Conservation (phyloP, 768 basidiomycete species). For the Leccinum boreale region DNA sequence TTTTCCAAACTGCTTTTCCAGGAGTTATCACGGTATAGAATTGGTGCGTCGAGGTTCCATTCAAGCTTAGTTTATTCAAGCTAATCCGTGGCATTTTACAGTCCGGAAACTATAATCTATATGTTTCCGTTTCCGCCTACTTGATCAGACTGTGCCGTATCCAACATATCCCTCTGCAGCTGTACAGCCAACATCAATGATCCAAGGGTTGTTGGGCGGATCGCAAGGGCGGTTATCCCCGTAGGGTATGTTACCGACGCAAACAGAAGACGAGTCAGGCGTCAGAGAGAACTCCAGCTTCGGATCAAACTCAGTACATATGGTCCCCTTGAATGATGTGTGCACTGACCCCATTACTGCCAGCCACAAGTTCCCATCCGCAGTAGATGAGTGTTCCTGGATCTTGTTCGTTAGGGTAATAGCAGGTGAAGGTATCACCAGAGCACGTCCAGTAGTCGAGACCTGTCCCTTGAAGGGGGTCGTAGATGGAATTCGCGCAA, state of each 20-base stretch:
- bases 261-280: slow-evolving; percentile 2
- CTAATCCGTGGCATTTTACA: no score
- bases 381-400: slow-evolving; percentile 10
- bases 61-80: no score
- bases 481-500: slow-evolving; percentile 3
- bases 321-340: background rate
- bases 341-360: background rate
- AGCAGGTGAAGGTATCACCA: slow-evolving; percentile 4
- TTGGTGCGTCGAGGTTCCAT: no score
- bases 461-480: background rate
- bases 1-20: no score
- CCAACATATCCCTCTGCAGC: background rate
- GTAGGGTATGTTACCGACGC: background rate
- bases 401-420: slow-evolving; percentile 10
- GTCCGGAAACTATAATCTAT: no score
- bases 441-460: slow-evolving; percentile 11
- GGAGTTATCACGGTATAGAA: no score
- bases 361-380: background rate
- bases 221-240: slow-evolving; percentile 3
- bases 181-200: background rate
- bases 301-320: background rate
- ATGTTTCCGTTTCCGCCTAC: no score
- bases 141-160: no score
- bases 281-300: background rate
- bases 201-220: slow-evolving; percentile 7